Base-by-base conservation (phyloP, 1,284 basidiomycete genomes). In the Apiotrichum gracile region DNA sequence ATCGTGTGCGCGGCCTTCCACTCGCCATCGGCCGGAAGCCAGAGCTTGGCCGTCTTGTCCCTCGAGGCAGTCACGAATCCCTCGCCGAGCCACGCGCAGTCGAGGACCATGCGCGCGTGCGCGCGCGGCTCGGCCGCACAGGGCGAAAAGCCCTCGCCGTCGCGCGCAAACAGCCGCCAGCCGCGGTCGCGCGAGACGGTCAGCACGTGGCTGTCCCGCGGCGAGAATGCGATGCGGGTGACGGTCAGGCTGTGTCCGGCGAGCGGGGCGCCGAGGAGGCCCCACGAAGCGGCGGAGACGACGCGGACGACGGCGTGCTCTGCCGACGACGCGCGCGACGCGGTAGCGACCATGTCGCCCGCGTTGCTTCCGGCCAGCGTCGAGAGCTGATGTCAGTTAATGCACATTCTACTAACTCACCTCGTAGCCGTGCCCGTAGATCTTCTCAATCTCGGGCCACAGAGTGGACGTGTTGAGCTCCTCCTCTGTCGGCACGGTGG, bases 351-450 rank as follows among this genome's bases (percentile, higher is more conserved):
- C 34, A 90, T 75, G 40, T 79, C 77, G 24, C 82, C 82, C 5
- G 81, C 80, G 47, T 81, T 81, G 0, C 91, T 93, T 0, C 84
- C 80, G 0, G 85, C 83, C 4, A 94, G 76, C 0, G 86, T 82
- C 49, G 91, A 86, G 5, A 86, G 85, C 88, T 91, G 51, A 10
- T 5, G 34, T 47, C 31, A 60, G n/a, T 16, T 19, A 17, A 24
- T n/a, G 17, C 13, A 22, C 10, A 7, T 31, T 10, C 31, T 13
- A 31, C 21, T 39, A 24, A 61, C 68, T 54, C 60, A 91, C 87
- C 81, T 98, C 96, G 69, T 97, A 97, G 31, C 92, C 92, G 73
- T 98, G 96, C 1, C 94, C 96, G 71, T 97, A 99, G 3, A 99
- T 79, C 72, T 98, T 99, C 68, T 98, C 94, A 1, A 86, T 78